phyloP scores from a whole-genome alignment of 1,284 basidiomycete genomes.

The Moniliophthora roreri region DNA sequence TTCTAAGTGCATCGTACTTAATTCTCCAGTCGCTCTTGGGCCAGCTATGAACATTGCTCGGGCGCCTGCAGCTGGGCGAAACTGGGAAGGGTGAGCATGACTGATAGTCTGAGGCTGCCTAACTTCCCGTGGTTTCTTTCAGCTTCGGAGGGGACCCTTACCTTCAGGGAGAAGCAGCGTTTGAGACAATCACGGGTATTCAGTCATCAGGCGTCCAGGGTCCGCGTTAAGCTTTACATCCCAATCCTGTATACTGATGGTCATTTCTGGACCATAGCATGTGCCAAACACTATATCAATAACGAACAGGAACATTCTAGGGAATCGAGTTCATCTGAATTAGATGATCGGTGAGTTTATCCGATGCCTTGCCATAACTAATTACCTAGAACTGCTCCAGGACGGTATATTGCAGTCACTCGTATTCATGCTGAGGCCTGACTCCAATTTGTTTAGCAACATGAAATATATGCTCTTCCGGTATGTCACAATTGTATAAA shows the following conservation, averaged over 20 bases:
- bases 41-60: conserved; percentile 59
- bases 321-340: conserved; percentile 50
- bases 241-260: neutral
- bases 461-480: conserved; percentile 55
- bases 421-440: neutral
- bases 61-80: conserved; percentile 64
- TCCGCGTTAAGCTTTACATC: conserved; percentile 8
- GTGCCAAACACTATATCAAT: conserved; percentile 66
- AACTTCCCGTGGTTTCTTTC: neutral
- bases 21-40: conserved; percentile 52
- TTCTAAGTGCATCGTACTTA: conserved; percentile 23
- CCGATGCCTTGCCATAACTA: neutral
- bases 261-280: conserved; percentile 24
- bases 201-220: conserved; percentile 63
- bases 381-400: conserved; percentile 1
- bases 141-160: conserved; percentile 63
- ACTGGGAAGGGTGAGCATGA: conserved; percentile 64
- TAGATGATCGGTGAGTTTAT: conserved; percentile 60
- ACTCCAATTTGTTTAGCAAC: conserved; percentile 35
- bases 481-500: conserved; percentile 27
- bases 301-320: conserved; percentile 64
- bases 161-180: conserved; percentile 61
- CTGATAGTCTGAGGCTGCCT: neutral
- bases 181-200: conserved; percentile 55
- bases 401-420: conserved; percentile 30